A percentile compares a stretch with the other conserved stretches of the same genome.
Evolutionary conservation across 768 basidiomycete genomes (phyloP).

Genomic region (Lactarius pseudohatsudake): DNA sequence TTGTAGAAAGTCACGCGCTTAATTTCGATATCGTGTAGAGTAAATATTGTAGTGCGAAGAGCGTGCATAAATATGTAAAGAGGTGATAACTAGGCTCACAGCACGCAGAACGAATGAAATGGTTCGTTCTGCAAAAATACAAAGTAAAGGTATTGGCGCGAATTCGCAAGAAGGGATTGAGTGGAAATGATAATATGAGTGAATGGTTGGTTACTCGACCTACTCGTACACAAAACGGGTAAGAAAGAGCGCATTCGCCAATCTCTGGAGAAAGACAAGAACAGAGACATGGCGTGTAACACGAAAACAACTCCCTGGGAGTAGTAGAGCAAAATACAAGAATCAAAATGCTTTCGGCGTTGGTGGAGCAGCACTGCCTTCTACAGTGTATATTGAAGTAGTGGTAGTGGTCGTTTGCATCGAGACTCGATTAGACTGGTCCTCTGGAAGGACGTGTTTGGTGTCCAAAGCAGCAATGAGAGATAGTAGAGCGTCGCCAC

Average conservation of each 20-base stretch:
- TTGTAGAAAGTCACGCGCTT: not conserved
- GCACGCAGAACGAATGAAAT: conserved; percentile 15
- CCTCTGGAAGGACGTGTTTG: not conserved
- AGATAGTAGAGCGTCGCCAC: conserved; percentile 21
- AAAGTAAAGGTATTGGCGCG: conserved; percentile 22
- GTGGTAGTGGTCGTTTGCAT: conserved; percentile 3
- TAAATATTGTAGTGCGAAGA: not conserved
- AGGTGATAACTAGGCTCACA: conserved; percentile 14
- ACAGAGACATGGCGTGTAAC: not conserved
- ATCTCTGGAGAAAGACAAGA: conserved; percentile 4
- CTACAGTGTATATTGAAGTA: conserved; percentile 16
- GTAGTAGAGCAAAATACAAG: conserved; percentile 1
- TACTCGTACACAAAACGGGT: conserved; percentile 16
- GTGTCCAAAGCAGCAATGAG: conserved; percentile 27
- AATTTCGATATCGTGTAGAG: not conserved
- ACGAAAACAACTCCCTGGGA: conserved; percentile 5
- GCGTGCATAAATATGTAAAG: conserved; percentile 20
- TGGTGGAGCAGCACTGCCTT: not conserved
- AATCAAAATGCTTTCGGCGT: conserved; percentile 26
- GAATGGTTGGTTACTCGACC: not conserved
- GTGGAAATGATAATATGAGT: not conserved
- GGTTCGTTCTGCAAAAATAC: conserved; percentile 9
- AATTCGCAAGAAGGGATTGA: conserved; percentile 13
- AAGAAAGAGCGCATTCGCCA: conserved; percentile 4
- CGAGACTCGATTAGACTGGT: conserved; percentile 5